A percentile compares a stretch with the other conserved stretches of the same genome.
These are phyloP conservation scores for Cytospora schulzeri DNA, from an alignment of 2,329 filamentous ascomycete genomes.

Conservation along the genomic window DNA sequence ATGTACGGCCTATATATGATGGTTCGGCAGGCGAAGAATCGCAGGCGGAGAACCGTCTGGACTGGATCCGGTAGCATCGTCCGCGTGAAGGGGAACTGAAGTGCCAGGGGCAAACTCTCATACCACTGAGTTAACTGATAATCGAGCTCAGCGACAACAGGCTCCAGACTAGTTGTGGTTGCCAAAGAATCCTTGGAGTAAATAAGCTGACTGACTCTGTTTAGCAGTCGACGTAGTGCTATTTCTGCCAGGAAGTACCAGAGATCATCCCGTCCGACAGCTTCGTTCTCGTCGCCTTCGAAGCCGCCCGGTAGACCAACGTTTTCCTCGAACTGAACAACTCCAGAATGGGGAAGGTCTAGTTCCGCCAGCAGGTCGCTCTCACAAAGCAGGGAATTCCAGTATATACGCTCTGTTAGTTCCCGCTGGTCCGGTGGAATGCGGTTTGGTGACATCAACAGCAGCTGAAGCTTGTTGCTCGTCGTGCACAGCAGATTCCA, in stretches of 20 bases:
- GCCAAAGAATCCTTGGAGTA: constrained; percentile 74
- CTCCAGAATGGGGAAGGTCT: constrained; percentile 79
- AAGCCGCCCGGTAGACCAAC: constrained; percentile 79
- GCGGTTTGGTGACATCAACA: constrained; percentile 72
- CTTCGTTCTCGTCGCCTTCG: constrained; percentile 66
- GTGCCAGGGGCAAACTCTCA: constrained; percentile 70
- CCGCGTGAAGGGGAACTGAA: constrained; percentile 76
- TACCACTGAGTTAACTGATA: constrained; percentile 86
- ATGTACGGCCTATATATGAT: constrained; percentile 88
- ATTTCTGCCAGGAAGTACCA: constrained; percentile 90
- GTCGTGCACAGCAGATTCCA: constrained; percentile 81
- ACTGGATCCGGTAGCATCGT: constrained; percentile 70
- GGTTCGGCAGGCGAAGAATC: constrained; percentile 83
- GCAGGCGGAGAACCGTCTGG: constrained; percentile 75
- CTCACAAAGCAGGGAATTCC: constrained; percentile 81
- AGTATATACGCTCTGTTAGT: constrained; percentile 77
- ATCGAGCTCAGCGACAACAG: constrained; percentile 77
- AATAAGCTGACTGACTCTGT: constrained; percentile 77
- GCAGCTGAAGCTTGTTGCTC: constrained; percentile 78
- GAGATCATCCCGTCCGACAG: constrained; percentile 72
- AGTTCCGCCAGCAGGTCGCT: constrained; percentile 79
- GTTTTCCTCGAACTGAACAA: constrained; percentile 79
- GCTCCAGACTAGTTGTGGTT: constrained; percentile 73
- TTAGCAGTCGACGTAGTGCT: constrained; percentile 73
- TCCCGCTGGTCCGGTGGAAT: constrained; percentile 72